Percentiles rank a stretch among this genome's conserved stretches.
Evolutionary conservation across 495 filamentous ascomycete genomes (phyloP).

Genomic region (Elaphomyces granulatus): DNA sequence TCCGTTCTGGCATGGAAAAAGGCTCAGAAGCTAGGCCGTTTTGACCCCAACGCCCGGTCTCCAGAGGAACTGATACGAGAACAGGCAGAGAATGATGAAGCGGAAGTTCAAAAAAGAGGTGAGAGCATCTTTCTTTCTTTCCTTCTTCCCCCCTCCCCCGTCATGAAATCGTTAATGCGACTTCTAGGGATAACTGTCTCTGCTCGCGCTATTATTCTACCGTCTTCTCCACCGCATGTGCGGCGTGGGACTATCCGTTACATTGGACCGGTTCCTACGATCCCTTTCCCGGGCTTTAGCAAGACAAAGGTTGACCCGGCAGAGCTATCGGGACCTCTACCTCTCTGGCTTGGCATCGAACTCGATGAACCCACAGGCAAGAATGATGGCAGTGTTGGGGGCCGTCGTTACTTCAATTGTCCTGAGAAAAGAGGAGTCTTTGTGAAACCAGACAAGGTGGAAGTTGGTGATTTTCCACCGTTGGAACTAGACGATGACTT

Average conservation of each 20-base stretch:
- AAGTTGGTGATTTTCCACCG: constrained; percentile 73
- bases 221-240: constrained; percentile 39
- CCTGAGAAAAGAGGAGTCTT: constrained; percentile 68
- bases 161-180: too few relatives aligned
- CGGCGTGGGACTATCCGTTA: constrained; percentile 74
- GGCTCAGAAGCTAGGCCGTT: constrained; percentile 78
- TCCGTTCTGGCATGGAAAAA: constrained; percentile 92
- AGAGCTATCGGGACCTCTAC: constrained; percentile 21
- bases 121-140: constrained; percentile 6
- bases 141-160: too few relatives aligned
- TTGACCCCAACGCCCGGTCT: constrained; percentile 69
- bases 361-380: constrained; percentile 80
- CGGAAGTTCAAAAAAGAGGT: constrained; percentile 51
- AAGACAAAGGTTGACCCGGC: constrained; percentile 5
- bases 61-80: constrained; percentile 44
- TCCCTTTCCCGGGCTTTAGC: constrained; percentile 42
- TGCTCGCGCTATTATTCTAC: constrained; percentile 28
- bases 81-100: constrained; percentile 48
- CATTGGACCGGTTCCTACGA: constrained; percentile 67
- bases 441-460: constrained; percentile 77
- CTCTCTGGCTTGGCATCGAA: constrained; percentile 74
- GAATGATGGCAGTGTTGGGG: constrained; percentile 77
- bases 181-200: constrained; percentile 19
- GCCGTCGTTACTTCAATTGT: constrained; percentile 60
- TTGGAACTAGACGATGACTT: constrained; percentile 39